Evolutionary conservation across 345 rosid genomes (phyloP), one percentile per base, ranked within the genome.

Genomic region (Eutrema japonicum): DNA sequence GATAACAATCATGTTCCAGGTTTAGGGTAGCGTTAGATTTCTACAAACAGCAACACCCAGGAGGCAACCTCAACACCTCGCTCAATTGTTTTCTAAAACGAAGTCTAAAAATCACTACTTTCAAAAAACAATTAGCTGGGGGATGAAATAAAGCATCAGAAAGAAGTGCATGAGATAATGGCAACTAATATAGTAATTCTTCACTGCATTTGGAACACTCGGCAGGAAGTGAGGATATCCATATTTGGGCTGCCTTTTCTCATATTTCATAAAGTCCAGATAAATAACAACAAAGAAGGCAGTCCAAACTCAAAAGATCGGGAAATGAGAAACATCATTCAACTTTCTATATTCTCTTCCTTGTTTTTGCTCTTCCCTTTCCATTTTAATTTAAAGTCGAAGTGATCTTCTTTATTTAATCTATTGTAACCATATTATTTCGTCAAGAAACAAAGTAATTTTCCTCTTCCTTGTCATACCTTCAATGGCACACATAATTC

Each of bases 241-340:
- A 22, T 22, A 22, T 22, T 22, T 22, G 26, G 26, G 26, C 26
- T 22, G 26, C 26, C 26, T 22, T 22, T 22, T 22, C 26, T 22
- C 26, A 26, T 52, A 51, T 40, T 29, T 27, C 62, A 51, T 36
- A 18, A 18, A 18, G 22, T 18, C 1, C 22, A 18, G 1, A 18
- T 18, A 10, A 53, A 43, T 48, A 70, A 48, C 58, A 59, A 60
- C 41, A 37, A 58, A 48, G 65, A 59, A 70, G 18, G 38, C 33
- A 61, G n/a, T 61, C 22, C 26, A 71, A 61, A 16, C 42, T 10
- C 65, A 49, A 18, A 18, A 47, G 61, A 30, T 27, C 6, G 4
- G 43, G 40, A 61, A 40, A 38, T 9, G 10, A 50, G 26, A 71
- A 29, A 38, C 2, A 49, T 38, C 32, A 40, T 14, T 40, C 33